These are phyloP conservation scores for Russula virescens DNA, from an alignment of 768 basidiomycete species.

Conservation along the genomic window DNA sequence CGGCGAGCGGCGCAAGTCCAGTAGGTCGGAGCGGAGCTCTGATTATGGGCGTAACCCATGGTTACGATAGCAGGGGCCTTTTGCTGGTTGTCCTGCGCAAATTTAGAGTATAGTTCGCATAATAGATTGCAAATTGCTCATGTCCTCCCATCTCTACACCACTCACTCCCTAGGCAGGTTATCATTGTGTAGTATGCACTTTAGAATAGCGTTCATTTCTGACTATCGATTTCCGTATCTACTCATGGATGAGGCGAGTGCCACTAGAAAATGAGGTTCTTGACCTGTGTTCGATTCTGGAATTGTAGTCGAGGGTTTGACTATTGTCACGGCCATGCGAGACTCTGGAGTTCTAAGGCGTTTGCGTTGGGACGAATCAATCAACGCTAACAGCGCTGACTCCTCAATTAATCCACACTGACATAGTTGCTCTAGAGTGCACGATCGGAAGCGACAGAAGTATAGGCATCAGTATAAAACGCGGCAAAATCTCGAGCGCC, in stretches of 20 bases:
- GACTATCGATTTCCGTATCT: not conserved
- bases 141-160: not conserved
- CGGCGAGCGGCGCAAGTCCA: not conserved
- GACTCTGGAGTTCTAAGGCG: no score
- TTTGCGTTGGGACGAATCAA: not conserved
- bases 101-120: constrained; percentile 9
- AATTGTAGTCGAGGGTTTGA: not conserved
- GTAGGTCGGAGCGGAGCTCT: not conserved
- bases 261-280: not conserved
- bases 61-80: not conserved
- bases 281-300: not conserved
- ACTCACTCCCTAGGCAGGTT: constrained; percentile 8
- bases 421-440: not conserved
- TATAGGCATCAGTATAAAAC: not conserved
- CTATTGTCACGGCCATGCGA: no score
- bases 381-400: not conserved
- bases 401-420: not conserved
- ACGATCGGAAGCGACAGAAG: not conserved
- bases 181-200: not conserved
- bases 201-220: not conserved
- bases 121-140: not conserved
- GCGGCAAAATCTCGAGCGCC: not conserved
- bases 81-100: not conserved
- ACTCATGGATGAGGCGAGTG: not conserved
- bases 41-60: not conserved